A percentile compares a stretch with the other conserved stretches of the same genome.
phyloP scores from a whole-genome alignment of 176 grass and related monocot species.

The Pontederia crassipes region DNA sequence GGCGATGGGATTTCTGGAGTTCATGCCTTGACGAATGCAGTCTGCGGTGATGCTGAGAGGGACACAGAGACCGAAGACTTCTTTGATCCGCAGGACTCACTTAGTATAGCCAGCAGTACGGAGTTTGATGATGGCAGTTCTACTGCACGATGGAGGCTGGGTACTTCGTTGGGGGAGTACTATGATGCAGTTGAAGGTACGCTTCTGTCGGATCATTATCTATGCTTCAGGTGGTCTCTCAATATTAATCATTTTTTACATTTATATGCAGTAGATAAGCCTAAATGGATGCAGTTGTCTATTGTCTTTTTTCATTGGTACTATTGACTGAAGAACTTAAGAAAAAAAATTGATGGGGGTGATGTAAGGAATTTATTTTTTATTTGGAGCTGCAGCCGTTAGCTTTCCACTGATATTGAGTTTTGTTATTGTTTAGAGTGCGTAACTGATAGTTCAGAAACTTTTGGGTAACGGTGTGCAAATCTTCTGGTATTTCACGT shows the following conservation, averaged over 20 bases:
- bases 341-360: too few relatives aligned
- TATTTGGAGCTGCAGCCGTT: too few relatives aligned
- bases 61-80: constrained; percentile 41
- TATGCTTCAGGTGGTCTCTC: too few relatives aligned
- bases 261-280: neutral
- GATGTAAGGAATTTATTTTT: too few relatives aligned
- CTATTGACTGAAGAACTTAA: too few relatives aligned
- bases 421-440: too few relatives aligned
- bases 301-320: too few relatives aligned
- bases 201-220: neutral
- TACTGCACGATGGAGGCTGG: constrained; percentile 35
- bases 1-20: constrained; percentile 13
- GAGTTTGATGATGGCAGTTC: constrained; percentile 46
- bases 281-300: too few relatives aligned
- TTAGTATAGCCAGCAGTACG: constrained; percentile 43
- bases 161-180: constrained; percentile 50
- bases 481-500: too few relatives aligned
- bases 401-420: too few relatives aligned
- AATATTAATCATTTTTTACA: neutral
- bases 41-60: constrained; percentile 12
- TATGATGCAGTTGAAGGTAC: constrained; percentile 94
- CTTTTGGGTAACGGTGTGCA: too few relatives aligned
- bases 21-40: constrained; percentile 26
- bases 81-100: constrained; percentile 52
- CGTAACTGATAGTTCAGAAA: too few relatives aligned